Conservation (phyloP, 345 rosid genomes). For the Hibiscus tridactylites region DNA sequence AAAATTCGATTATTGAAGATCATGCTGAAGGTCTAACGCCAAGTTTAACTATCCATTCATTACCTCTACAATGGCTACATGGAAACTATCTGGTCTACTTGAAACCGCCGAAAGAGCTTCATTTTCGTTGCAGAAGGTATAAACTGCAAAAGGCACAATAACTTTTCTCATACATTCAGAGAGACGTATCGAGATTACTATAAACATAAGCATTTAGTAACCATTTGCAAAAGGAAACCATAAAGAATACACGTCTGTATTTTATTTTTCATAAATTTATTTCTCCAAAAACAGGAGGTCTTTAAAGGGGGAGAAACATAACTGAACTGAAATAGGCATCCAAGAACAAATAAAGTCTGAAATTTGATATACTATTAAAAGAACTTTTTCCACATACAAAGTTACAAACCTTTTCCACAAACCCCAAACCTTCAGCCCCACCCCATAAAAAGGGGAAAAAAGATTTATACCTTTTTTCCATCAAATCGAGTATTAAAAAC, state of each 20-base stretch:
- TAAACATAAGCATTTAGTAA: neutral
- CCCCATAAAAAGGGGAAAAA: neutral
- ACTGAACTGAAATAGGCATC: neutral
- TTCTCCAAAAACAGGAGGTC: neutral
- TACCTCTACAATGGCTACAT: slow-evolving; percentile 87
- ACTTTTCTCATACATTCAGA: neutral
- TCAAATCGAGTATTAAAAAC: neutral
- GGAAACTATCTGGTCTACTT: slow-evolving; percentile 59
- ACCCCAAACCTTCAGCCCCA: neutral
- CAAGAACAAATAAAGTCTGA: neutral
- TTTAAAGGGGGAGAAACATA: neutral
- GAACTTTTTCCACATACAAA: neutral
- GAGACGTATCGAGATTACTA: neutral
- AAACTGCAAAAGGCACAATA: slow-evolving; percentile 43
- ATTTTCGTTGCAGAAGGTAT: slow-evolving; percentile 53
- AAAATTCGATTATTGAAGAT: neutral
- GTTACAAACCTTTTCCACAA: neutral
- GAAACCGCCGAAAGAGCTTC: slow-evolving; percentile 66
- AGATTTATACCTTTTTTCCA: neutral
- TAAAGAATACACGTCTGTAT: neutral
- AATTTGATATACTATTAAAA: neutral
- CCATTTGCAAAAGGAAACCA: neutral
- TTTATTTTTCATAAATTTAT: neutral
- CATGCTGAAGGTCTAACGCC: neutral
- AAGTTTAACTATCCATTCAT: slow-evolving; percentile 8